Evolutionary conservation across 768 basidiomycete species (phyloP), one percentile per base, ranked within the genome.

Genomic region (Boletus huronensis): DNA sequence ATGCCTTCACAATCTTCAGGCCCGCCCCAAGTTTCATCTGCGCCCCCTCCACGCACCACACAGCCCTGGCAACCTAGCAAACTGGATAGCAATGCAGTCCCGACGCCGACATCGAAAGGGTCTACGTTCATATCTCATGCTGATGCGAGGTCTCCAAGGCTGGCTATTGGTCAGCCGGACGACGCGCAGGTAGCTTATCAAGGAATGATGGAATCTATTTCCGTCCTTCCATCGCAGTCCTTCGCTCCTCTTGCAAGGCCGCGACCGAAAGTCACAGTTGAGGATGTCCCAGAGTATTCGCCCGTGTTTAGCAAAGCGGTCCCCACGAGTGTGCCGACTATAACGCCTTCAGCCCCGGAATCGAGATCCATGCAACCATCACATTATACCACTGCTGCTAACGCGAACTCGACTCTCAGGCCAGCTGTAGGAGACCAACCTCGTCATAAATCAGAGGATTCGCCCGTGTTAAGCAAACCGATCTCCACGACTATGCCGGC

Each of bases 221-320:
- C 55, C 5, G 36, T 46, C 38, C 32, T 52, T 42, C 53, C 64
- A 5, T 40, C 51, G n/a, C 59, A 58, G 23, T 48, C 59, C 19
- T 53, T 46, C 10, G 45, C 46, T 19, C 47, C 53, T 23, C 25
- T 41, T 42, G 47, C 56, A 39, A 55, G 45, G 46, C 16, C 49
- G 26, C 66, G 69, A 53, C 61, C 61, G 29, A 72, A 63, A 50
- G 66, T 63, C 48, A 69, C 64, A 5, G 38, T 70, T 6, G 69
- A 72, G 50, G 66, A 70, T 45, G 61, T 62, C 10, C 46, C 61
- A 43, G 69, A 70, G 48, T 62, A 67, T 46, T 53, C 55, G 6
- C 61, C 59, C 3, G 36, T 58, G 49, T 43, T 25, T 5, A 47
- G 45, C 23, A 70, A 59, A 46, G 42, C 55, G 21, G 50, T 48